Evolutionary conservation across 192 early-diverging fungal genomes (phyloP).

Genomic region (Martensiomyces pterosporus): DNA sequence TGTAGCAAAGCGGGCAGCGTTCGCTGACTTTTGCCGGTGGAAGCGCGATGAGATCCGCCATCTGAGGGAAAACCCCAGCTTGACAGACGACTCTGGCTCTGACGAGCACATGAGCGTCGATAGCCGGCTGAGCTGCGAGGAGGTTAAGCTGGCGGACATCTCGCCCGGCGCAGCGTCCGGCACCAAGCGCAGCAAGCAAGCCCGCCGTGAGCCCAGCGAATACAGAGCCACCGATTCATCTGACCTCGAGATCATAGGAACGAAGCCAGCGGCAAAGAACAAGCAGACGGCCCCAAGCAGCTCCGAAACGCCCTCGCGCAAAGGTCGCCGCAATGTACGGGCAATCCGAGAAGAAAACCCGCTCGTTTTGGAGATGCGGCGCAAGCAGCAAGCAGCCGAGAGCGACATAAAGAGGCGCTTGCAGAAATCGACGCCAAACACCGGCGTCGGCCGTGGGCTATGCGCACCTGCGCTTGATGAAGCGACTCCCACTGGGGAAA

Average conservation of each 20-base stretch:
- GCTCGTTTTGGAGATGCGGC: constrained; percentile 16
- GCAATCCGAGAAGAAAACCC: constrained; percentile 24
- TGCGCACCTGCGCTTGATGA: not conserved
- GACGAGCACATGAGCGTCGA: no score
- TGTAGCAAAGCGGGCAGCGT: constrained; percentile 1
- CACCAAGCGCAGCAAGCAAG: not conserved
- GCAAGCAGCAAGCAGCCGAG: constrained; percentile 7
- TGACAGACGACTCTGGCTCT: no score
- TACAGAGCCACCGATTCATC: no score
- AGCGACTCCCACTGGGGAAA: not conserved
- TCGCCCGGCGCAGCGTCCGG: not conserved
- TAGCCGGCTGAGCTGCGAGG: no score
- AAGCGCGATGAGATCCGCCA: not conserved
- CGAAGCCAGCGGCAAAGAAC: no score
- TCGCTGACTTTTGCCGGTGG: constrained; percentile 6
- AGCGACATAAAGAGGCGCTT: constrained; percentile 13
- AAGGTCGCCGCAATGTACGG: constrained; percentile 32
- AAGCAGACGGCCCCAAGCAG: no score
- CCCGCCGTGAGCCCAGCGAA: no score
- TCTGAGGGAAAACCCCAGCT: no score
- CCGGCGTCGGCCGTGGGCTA: not conserved
- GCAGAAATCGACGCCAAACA: not conserved
- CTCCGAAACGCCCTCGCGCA: no score
- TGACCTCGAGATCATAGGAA: no score
- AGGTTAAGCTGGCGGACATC: not conserved